Conservation (phyloP, 257 asterid genomes). For the Nicotiana paniculata region DNA sequence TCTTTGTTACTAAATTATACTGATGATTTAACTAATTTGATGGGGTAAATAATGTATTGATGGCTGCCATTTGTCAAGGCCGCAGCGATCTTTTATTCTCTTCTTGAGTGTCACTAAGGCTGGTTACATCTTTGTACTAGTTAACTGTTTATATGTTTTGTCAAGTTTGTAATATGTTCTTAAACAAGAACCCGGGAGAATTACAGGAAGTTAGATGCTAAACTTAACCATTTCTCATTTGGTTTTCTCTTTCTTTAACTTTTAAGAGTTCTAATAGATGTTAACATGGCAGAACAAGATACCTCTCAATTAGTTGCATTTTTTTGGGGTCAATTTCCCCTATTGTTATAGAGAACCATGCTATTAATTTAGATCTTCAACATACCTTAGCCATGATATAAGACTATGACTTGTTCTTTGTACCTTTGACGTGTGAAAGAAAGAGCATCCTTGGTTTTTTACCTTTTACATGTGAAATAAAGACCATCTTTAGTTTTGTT, state of each 20-base stretch:
- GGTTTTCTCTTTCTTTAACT: not conserved
- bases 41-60: not conserved
- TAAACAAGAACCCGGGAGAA: not conserved
- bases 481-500: not conserved
- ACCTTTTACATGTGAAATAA: not conserved
- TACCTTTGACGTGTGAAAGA: not conserved
- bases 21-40: not conserved
- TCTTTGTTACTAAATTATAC: not conserved
- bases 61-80: not conserved
- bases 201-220: conserved; percentile 4
- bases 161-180: not conserved
- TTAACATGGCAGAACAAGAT: not conserved
- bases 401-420: not conserved
- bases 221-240: not conserved
- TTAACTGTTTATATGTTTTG: not conserved
- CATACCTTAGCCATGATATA: not conserved
- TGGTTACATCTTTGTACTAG: not conserved
- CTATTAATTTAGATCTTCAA: not conserved
- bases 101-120: not conserved
- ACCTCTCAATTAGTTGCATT: not conserved
- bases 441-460: not conserved
- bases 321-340: not conserved
- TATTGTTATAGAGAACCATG: not conserved
- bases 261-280: not conserved
- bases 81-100: not conserved